Evolutionary conservation across 768 basidiomycete genomes (phyloP).

Genomic region (Mycena indigotica): DNA sequence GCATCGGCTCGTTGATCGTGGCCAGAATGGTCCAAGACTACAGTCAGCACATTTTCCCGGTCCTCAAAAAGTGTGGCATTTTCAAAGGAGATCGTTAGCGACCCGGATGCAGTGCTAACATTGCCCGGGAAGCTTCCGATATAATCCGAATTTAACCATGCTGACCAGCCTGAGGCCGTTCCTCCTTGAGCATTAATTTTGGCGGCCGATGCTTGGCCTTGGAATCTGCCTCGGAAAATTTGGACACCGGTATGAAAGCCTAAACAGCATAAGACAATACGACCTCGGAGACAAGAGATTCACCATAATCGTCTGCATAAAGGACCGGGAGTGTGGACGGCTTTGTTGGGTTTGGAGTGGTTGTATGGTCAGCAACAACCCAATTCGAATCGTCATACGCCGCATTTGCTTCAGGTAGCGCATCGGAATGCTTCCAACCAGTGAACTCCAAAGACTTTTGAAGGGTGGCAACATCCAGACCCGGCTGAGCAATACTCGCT

Average conservation of each 20-base stretch:
- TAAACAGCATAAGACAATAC: neutral
- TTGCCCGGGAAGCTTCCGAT: constrained; percentile 25
- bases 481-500: constrained; percentile 33
- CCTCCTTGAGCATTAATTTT: constrained; percentile 27
- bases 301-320: constrained; percentile 20
- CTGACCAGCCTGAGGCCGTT: constrained; percentile 31
- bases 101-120: constrained; percentile 2
- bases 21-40: constrained; percentile 34
- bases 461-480: constrained; percentile 23
- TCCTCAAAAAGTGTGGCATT: neutral
- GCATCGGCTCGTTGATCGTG: constrained; percentile 28
- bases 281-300: neutral
- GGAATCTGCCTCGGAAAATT: constrained; percentile 27
- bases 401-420: constrained; percentile 51
- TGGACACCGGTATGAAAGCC: constrained; percentile 18
- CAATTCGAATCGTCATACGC: constrained; percentile 52
- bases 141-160: constrained; percentile 31
- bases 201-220: constrained; percentile 21
- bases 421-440: constrained; percentile 54
- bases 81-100: constrained; percentile 10
- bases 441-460: constrained; percentile 26
- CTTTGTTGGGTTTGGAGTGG: constrained; percentile 27
- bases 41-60: constrained; percentile 16
- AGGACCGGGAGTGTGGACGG: constrained; percentile 10
- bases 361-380: constrained; percentile 50